Evolutionary conservation across 495 filamentous ascomycete genomes (phyloP).

Genomic region (Xylaria venustula): DNA sequence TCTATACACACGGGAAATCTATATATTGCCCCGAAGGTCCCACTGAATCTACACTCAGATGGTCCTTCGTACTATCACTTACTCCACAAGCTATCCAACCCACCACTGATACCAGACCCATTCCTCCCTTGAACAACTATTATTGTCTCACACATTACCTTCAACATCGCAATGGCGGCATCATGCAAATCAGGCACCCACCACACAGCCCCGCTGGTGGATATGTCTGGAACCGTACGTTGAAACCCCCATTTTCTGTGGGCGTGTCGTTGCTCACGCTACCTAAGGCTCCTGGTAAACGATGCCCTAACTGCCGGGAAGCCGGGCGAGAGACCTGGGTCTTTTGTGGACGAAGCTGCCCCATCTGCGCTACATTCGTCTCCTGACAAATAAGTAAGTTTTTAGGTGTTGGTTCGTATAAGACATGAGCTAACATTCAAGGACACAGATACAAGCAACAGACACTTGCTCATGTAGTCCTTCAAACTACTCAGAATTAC

Average conservation of each 20-base stretch:
- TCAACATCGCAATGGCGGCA: background rate
- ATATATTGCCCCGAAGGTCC: background rate
- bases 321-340: slow-evolving; percentile 11
- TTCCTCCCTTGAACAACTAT: background rate
- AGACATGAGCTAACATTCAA: background rate
- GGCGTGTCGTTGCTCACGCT: background rate
- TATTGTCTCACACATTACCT: background rate
- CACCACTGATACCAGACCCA: background rate
- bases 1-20: too few relatives aligned
- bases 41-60: too few relatives aligned
- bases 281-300: slow-evolving; percentile 8
- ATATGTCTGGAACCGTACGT: slow-evolving; percentile 13
- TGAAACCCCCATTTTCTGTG: background rate
- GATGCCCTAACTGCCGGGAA: slow-evolving; percentile 13
- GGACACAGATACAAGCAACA: background rate
- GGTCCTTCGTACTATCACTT: background rate
- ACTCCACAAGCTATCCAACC: background rate
- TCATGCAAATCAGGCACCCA: slow-evolving; percentile 2
- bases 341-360: slow-evolving; percentile 15
- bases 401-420: background rate
- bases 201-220: background rate
- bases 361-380: slow-evolving; percentile 13
- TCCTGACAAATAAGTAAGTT: background rate
- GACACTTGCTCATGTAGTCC: too few relatives aligned
- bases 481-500: too few relatives aligned